Percentiles rank a stretch among this genome's conserved stretches.
Conservation (phyloP, 371 early-diverging fungal genomes). For the Nematocida parisii region DNA sequence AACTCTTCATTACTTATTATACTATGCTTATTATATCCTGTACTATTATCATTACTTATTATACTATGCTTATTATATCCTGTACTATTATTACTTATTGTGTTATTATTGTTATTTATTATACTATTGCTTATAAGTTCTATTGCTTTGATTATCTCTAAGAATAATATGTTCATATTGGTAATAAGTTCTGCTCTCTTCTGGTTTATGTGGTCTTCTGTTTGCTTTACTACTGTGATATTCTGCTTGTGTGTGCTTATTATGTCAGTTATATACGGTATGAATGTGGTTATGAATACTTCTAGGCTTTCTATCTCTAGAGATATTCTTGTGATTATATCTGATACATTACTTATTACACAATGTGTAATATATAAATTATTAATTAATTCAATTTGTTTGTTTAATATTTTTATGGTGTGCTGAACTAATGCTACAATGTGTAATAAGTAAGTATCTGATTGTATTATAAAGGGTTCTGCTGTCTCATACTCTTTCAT, state of each 20-base stretch:
- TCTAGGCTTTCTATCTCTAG: not conserved
- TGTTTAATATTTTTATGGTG: not conserved
- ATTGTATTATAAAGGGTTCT: not conserved
- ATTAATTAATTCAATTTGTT: not conserved
- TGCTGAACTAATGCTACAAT: not conserved
- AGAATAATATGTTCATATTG: slow-evolving; percentile 1
- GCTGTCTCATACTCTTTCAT: not conserved
- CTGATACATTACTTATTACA: not conserved
- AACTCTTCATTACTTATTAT: not conserved
- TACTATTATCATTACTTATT: no score
- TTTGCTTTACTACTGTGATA: not conserved
- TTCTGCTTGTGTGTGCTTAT: not conserved
- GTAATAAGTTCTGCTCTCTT: not conserved
- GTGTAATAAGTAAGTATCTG: not conserved
- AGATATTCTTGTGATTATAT: not conserved
- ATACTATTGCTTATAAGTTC: not conserved
- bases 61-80: no score
- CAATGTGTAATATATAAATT: not conserved
- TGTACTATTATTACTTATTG: no score
- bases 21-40: no score
- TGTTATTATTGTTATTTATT: no score
- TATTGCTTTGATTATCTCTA: slow-evolving; percentile 5
- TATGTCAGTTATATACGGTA: not conserved
- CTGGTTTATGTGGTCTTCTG: not conserved
- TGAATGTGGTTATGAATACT: not conserved